Conservation (phyloP, 306 rosid species). For the Amphicarpaea edgeworthii region DNA sequence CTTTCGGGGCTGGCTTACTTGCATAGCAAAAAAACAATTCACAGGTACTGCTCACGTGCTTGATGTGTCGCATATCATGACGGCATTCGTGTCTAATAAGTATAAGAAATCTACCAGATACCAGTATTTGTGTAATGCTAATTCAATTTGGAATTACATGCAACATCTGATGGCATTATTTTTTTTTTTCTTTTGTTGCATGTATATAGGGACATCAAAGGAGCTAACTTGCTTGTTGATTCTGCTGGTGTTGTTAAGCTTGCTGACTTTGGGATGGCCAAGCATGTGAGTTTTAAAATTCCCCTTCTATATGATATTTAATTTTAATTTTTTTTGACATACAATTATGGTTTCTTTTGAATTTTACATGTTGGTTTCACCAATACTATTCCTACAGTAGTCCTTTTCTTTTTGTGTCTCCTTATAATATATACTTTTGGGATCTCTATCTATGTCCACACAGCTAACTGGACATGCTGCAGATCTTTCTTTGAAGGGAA, state of each 20-base stretch:
- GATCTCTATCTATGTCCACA: conserved; percentile 46
- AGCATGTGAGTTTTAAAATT: conserved; percentile 72
- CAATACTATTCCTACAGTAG: conserved; percentile 17
- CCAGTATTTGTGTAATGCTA: neutral
- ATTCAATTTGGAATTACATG: neutral
- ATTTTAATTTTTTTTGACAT: conserved; percentile 17
- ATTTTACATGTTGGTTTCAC: neutral
- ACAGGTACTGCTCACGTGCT: conserved; percentile 60
- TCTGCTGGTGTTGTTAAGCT: conserved; percentile 93
- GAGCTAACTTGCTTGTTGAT: conserved; percentile 97
- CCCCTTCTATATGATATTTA: neutral
- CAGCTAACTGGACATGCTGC: conserved; percentile 88
- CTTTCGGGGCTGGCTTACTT: conserved; percentile 93
- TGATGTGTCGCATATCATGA: too few relatives aligned
- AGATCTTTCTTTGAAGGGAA: conserved; percentile 91
- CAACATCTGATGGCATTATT: conserved; percentile 1
- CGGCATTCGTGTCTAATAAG: neutral
- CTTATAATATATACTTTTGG: conserved; percentile 20
- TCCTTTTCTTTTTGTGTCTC: conserved; percentile 9
- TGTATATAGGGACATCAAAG: conserved; percentile 84
- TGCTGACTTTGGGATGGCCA: conserved; percentile 99
- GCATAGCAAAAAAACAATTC: conserved; percentile 91
- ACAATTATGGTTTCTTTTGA: conserved; percentile 1
- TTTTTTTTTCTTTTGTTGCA: neutral
- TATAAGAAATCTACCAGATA: conserved; percentile 28